Percentiles rank a stretch among this genome's conserved stretches.
Evolutionary conservation across 441 rosid genomes (phyloP).

Genomic region (Eruca vesicaria): DNA sequence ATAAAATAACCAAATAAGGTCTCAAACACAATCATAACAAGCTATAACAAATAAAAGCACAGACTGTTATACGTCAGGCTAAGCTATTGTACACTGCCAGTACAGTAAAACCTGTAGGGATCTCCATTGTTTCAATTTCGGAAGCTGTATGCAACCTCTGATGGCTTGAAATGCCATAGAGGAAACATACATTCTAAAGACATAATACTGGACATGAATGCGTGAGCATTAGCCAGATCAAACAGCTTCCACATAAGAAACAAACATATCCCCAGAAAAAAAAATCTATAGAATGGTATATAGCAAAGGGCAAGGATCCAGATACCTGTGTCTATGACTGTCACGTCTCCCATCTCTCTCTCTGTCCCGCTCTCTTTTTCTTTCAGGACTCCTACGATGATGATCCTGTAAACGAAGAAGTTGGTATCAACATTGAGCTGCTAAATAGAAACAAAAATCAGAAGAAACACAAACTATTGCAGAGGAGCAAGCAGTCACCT

Average conservation of each 20-base stretch:
- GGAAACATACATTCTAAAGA: slow-evolving; percentile 26
- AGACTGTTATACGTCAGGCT: neutral
- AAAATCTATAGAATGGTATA: neutral
- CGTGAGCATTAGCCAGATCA: slow-evolving; percentile 1
- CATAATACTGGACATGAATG: slow-evolving; percentile 17
- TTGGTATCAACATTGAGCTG: slow-evolving; percentile 7
- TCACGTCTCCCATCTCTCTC: slow-evolving; percentile 63
- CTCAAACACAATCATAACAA: neutral
- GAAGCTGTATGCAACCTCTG: slow-evolving; percentile 61
- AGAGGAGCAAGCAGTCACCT: slow-evolving; percentile 40
- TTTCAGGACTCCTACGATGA: slow-evolving; percentile 72
- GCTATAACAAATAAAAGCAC: neutral
- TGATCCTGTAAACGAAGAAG: slow-evolving; percentile 52
- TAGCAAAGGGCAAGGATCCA: neutral
- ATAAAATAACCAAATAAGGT: neutral
- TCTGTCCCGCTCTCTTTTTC: slow-evolving; percentile 82
- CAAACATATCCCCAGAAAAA: neutral
- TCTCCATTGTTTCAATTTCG: slow-evolving; percentile 48
- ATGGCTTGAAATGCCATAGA: slow-evolving; percentile 64
- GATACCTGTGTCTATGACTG: slow-evolving; percentile 70
- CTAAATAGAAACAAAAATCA: neutral
- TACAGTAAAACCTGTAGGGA: slow-evolving; percentile 98
- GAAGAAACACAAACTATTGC: neutral
- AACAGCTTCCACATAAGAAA: slow-evolving; percentile 56
- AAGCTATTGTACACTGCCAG: slow-evolving; percentile 88